phyloP scores from a whole-genome alignment of 331 rosid genomes.

The Phaseolus coccineus region DNA sequence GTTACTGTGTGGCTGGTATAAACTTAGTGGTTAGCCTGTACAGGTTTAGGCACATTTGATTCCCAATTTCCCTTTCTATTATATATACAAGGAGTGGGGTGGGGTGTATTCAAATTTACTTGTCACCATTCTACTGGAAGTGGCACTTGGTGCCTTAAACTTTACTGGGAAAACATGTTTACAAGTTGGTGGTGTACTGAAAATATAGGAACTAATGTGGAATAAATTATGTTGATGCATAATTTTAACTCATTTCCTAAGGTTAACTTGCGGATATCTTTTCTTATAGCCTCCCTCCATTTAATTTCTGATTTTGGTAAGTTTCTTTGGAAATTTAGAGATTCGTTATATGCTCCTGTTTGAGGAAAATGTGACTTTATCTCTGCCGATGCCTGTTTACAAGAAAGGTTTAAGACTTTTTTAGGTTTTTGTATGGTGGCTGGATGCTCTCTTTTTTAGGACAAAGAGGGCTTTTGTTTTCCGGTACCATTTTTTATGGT shows the following conservation, averaged over 20 bases:
- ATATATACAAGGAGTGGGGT: conserved; percentile 47
- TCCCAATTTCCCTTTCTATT: conserved; percentile 52
- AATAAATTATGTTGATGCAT: conserved; percentile 34
- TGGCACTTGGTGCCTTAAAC: background rate
- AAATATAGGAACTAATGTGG: conserved; percentile 38
- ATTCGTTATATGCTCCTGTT: background rate
- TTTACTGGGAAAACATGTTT: conserved; percentile 31
- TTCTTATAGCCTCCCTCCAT: background rate
- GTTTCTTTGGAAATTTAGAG: background rate
- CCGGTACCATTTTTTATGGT: too few species aligned
- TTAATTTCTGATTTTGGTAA: background rate
- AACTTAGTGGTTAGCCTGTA: conserved; percentile 58
- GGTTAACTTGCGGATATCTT: background rate
- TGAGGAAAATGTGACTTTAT: background rate
- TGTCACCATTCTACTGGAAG: conserved; percentile 32
- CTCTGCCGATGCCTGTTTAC: too few species aligned
- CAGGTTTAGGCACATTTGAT: conserved; percentile 60
- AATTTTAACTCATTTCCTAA: conserved; percentile 3
- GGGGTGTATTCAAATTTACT: conserved; percentile 39
- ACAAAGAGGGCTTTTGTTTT: too few species aligned
- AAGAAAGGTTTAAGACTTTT: too few species aligned
- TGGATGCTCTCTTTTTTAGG: too few species aligned
- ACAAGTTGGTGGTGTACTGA: conserved; percentile 13
- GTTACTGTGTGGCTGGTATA: conserved; percentile 54
- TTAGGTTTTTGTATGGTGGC: too few species aligned